These are phyloP conservation scores for Yarrowia alimentaria DNA, from an alignment of 805 yeast species.

Conservation along the genomic window DNA sequence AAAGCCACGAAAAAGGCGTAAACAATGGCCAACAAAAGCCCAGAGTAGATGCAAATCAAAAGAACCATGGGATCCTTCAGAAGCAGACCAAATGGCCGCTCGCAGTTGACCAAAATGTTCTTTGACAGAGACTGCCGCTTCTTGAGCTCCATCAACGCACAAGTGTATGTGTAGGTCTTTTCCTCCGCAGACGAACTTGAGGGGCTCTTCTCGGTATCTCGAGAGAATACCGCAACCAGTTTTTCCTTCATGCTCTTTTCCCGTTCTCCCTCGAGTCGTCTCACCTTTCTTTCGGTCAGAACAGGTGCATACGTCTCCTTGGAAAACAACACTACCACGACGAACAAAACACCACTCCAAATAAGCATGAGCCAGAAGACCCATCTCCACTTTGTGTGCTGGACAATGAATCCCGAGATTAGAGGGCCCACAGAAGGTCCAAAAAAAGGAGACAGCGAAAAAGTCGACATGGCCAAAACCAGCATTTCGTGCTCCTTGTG, in stretches of 20 bases:
- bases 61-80: slow-evolving; percentile 61
- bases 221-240: not conserved
- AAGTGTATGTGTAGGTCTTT: slow-evolving; percentile 6
- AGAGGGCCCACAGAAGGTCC: slow-evolving; percentile 76
- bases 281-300: slow-evolving; percentile 65
- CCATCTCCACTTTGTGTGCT: slow-evolving; percentile 38
- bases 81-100: slow-evolving; percentile 55
- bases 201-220: not conserved
- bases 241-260: not conserved
- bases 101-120: slow-evolving; percentile 43
- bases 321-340: slow-evolving; percentile 47
- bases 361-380: slow-evolving; percentile 73
- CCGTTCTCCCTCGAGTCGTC: slow-evolving; percentile 47
- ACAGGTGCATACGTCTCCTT: slow-evolving; percentile 83
- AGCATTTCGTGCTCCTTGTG: slow-evolving; percentile 50
- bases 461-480: slow-evolving; percentile 65
- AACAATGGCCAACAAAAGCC: slow-evolving; percentile 64
- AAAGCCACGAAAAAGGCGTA: slow-evolving; percentile 61
- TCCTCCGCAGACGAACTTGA: not conserved
- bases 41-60: slow-evolving; percentile 61
- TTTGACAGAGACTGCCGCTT: slow-evolving; percentile 5
- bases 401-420: slow-evolving; percentile 42
- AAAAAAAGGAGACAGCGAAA: slow-evolving; percentile 73
- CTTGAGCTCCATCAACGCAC: slow-evolving; percentile 13
- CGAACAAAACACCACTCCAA: slow-evolving; percentile 56